These are phyloP conservation scores for Xylariaceae sp. DNA, from an alignment of 2,329 filamentous ascomycete species.

Conservation along the genomic window DNA sequence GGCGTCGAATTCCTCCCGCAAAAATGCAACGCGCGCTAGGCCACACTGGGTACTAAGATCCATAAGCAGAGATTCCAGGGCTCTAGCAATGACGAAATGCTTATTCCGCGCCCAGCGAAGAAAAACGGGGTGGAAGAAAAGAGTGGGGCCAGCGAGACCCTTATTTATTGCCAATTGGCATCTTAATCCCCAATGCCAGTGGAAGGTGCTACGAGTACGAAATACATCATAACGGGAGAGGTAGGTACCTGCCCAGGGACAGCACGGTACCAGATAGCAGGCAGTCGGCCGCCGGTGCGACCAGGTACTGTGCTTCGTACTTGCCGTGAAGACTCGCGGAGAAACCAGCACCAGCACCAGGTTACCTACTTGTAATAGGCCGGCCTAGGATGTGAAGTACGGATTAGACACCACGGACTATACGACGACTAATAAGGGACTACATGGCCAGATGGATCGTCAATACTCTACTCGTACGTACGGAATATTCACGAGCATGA, in stretches of 20 bases:
- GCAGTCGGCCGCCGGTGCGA: not conserved
- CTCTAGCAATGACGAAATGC: conserved; percentile 18
- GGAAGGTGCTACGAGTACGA: too few species aligned
- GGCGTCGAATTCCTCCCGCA: conserved; percentile 2
- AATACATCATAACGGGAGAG: too few species aligned
- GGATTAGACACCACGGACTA: too few species aligned
- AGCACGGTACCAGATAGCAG: not conserved
- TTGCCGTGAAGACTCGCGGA: not conserved
- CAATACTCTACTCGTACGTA: too few species aligned
- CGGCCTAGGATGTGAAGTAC: too few species aligned
- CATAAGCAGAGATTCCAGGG: conserved; percentile 17
- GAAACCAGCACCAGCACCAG: too few species aligned
- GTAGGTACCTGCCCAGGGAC: too few species aligned
- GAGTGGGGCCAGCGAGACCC: not conserved
- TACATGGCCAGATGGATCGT: too few species aligned
- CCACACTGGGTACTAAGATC: not conserved
- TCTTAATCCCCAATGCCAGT: not conserved
- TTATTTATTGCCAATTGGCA: not conserved
- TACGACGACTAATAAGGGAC: too few species aligned
- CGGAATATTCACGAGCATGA: too few species aligned
- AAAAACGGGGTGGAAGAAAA: conserved; percentile 5
- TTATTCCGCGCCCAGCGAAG: not conserved
- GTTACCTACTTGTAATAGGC: too few species aligned
- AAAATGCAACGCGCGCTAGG: not conserved
- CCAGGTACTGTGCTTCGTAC: not conserved